Percentiles rank a stretch among this genome's conserved stretches.
Conservation (phyloP, 805 yeast genomes). For the Candida boidinii region DNA sequence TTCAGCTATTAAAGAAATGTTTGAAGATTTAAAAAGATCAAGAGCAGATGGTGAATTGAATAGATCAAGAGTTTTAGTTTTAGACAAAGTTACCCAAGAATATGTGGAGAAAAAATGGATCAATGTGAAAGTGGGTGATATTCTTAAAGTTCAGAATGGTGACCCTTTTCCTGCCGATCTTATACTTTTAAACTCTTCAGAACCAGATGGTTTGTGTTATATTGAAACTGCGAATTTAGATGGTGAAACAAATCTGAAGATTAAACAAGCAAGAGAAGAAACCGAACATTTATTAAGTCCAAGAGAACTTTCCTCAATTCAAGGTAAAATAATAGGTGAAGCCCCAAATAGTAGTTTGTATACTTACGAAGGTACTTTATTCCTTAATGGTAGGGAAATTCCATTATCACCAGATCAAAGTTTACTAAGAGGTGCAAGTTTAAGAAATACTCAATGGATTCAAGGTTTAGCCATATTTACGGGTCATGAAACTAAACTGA, state of each 20-base stretch:
- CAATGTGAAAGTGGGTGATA: slow-evolving; percentile 83
- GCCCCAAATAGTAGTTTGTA: slow-evolving; percentile 91
- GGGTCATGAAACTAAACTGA: slow-evolving; percentile 95
- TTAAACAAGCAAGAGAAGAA: slow-evolving; percentile 79
- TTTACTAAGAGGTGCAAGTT: slow-evolving; percentile 88
- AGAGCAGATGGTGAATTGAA: slow-evolving; percentile 85
- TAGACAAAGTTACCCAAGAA: slow-evolving; percentile 47
- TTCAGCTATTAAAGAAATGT: slow-evolving; percentile 84
- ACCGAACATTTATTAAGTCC: slow-evolving; percentile 70
- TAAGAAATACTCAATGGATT: slow-evolving; percentile 92
- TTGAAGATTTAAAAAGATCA: slow-evolving; percentile 86
- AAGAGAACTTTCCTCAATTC: slow-evolving; percentile 39
- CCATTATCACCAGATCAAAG: slow-evolving; percentile 88
- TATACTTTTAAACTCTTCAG: slow-evolving; percentile 79
- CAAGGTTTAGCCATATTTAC: slow-evolving; percentile 92
- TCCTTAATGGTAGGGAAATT: slow-evolving; percentile 46
- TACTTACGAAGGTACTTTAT: slow-evolving; percentile 87
- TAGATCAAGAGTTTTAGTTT: slow-evolving; percentile 56
- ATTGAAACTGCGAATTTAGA: slow-evolving; percentile 96
- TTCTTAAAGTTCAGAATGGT: slow-evolving; percentile 75
- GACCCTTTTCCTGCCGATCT: slow-evolving; percentile 94
- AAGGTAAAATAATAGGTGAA: slow-evolving; percentile 68
- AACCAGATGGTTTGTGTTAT: slow-evolving; percentile 96
- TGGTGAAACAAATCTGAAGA: slow-evolving; percentile 95
- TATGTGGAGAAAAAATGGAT: slow-evolving; percentile 75